phyloP scores from a whole-genome alignment of 2,329 filamentous ascomycete species.

The Zasmidium citrigriseum region DNA sequence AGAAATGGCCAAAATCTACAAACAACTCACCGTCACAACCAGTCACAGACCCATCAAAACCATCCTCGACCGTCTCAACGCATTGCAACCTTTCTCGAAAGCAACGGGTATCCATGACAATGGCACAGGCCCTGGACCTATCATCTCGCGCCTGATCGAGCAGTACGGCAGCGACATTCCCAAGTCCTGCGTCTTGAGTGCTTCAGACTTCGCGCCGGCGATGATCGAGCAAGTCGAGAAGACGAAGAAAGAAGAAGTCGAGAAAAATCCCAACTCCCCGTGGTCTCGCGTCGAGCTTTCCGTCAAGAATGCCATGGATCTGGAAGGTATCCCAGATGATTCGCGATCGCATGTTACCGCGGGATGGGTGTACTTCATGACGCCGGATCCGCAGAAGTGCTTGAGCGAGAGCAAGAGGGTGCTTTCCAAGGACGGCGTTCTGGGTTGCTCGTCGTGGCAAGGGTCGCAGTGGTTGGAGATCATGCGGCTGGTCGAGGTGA shows the following conservation, averaged over 20 bases:
- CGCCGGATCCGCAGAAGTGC: constrained; percentile 21
- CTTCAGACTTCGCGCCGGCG: constrained; percentile 32
- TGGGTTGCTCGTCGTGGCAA: constrained; percentile 31
- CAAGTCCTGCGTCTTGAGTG: constrained; percentile 19
- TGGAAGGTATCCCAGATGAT: constrained; percentile 22
- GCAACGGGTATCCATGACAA: constrained; percentile 35
- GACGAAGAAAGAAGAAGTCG: constrained; percentile 15
- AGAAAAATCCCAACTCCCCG: constrained; percentile 12
- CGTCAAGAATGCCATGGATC: constrained; percentile 31
- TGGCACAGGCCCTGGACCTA: constrained; percentile 34
- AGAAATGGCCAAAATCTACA: constrained; percentile 25
- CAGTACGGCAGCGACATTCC: constrained; percentile 26
- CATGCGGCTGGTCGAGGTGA: constrained; percentile 21
- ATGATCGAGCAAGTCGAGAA: constrained; percentile 31
- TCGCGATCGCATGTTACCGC: constrained; percentile 33
- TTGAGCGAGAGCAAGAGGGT: constrained; percentile 23
- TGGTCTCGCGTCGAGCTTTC: constrained; percentile 30
- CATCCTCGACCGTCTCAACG: constrained; percentile 29
- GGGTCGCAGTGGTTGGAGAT: constrained; percentile 31
- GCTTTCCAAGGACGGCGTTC: constrained; percentile 27
- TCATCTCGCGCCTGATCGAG: constrained; percentile 27
- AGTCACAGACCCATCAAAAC: constrained; percentile 20
- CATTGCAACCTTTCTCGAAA: constrained; percentile 25
- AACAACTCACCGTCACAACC: constrained; percentile 19
- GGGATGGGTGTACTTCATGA: constrained; percentile 37